Conservation (phyloP, 176 grass and related monocot species). For the Secale cereale region DNA sequence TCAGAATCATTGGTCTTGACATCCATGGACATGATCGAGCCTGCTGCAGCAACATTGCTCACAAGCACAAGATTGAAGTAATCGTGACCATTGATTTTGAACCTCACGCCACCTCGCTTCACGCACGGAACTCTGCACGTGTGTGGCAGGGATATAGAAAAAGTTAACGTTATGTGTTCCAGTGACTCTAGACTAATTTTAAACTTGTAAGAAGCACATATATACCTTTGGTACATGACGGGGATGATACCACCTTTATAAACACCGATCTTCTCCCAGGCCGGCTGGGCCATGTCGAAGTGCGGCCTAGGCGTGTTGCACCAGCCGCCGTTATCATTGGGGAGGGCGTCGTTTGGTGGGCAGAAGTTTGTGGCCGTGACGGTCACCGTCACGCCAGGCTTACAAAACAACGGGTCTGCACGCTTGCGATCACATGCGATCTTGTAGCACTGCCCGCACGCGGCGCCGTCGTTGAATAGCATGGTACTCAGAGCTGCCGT, state of each 20-base stretch:
- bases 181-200: not conserved
- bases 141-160: not conserved
- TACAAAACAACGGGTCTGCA: not conserved
- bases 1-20: not conserved
- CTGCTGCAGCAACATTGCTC: not conserved
- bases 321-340: conserved; percentile 35
- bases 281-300: conserved; percentile 54
- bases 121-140: not conserved
- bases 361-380: conserved; percentile 45
- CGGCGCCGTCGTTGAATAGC: conserved; percentile 33
- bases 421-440: conserved; percentile 33
- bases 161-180: not conserved
- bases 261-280: conserved; percentile 51
- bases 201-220: not conserved
- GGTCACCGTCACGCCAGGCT: conserved; percentile 13
- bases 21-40: not conserved
- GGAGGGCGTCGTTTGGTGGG: conserved; percentile 17
- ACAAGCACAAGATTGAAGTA: not conserved
- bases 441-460: conserved; percentile 59
- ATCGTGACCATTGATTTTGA: not conserved
- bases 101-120: not conserved
- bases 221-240: not conserved
- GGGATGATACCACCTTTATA: conserved; percentile 41
- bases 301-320: conserved; percentile 37
- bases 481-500: conserved; percentile 49